These are phyloP conservation scores for Trichosporon faecale DNA, from an alignment of 1,284 basidiomycete genomes.

Conservation along the genomic window DNA sequence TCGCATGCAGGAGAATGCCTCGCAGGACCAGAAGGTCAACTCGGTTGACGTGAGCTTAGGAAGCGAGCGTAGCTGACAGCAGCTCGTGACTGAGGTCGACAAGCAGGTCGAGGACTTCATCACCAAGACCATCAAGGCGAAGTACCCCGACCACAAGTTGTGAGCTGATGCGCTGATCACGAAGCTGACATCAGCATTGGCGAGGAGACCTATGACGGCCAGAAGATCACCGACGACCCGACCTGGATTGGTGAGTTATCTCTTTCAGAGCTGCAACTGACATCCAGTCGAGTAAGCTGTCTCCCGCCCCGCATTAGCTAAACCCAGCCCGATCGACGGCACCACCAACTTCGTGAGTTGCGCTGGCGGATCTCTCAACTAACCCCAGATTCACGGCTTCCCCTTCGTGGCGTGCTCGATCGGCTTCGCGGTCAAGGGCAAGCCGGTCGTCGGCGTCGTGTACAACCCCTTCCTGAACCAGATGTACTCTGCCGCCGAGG, in stretches of 20 bases:
- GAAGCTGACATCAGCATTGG: slow-evolving; percentile 66
- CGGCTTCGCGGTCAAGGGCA: slow-evolving; percentile 76
- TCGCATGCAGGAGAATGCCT: slow-evolving; percentile 54
- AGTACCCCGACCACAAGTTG: slow-evolving; percentile 80
- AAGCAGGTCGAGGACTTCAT: slow-evolving; percentile 87
- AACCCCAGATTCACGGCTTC: slow-evolving; percentile 56
- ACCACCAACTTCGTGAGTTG: slow-evolving; percentile 89
- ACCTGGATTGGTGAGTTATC: slow-evolving; percentile 67
- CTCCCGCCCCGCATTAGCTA: background rate
- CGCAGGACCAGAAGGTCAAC: slow-evolving; percentile 81
- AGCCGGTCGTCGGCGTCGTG: slow-evolving; percentile 81
- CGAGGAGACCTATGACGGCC: slow-evolving; percentile 77
- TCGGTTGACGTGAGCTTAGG: slow-evolving; percentile 66
- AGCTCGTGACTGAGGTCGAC: slow-evolving; percentile 93
- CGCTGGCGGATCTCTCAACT: background rate
- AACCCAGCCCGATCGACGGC: slow-evolving; percentile 46
- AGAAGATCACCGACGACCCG: slow-evolving; percentile 74
- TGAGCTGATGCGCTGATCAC: slow-evolving; percentile 54
- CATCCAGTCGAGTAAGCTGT: slow-evolving; percentile 37
- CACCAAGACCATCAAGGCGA: slow-evolving; percentile 62
- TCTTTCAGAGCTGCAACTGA: slow-evolving; percentile 51
- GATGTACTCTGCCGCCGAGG: slow-evolving; percentile 75
- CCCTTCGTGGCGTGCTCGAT: slow-evolving; percentile 88
- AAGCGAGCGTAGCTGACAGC: slow-evolving; percentile 11
- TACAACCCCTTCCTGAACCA: slow-evolving; percentile 90